phyloP scores from a whole-genome alignment of 2,329 filamentous ascomycete species.

The Cladosporium austrohemisphaericum region DNA sequence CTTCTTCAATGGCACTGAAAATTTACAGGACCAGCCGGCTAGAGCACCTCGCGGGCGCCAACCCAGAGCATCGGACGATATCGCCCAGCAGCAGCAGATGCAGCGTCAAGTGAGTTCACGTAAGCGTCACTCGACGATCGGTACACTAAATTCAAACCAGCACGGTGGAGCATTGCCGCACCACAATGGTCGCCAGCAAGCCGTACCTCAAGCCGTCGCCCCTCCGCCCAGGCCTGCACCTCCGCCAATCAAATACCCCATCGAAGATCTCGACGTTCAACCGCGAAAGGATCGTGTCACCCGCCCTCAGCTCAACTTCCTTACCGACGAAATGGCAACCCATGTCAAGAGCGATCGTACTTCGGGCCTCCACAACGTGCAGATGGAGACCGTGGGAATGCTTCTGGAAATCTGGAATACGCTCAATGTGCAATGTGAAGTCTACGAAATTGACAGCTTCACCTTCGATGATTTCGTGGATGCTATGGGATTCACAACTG shows the following conservation, averaged over 20 bases:
- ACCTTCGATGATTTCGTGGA: slow-evolving; percentile 96
- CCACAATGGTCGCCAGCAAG: slow-evolving; percentile 30
- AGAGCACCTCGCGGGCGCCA: slow-evolving; percentile 24
- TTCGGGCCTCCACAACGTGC: slow-evolving; percentile 50
- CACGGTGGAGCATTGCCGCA: slow-evolving; percentile 43
- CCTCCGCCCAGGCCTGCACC: slow-evolving; percentile 51
- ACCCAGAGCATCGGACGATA: slow-evolving; percentile 17
- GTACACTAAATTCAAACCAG: no score
- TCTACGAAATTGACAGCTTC: slow-evolving; percentile 92
- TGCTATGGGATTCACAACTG: slow-evolving; percentile 66
- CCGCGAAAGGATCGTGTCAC: slow-evolving; percentile 60
- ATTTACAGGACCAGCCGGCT: slow-evolving; percentile 23
- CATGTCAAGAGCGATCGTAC: slow-evolving; percentile 38
- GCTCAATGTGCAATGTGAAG: slow-evolving; percentile 94
- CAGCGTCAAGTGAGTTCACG: slow-evolving; percentile 20
- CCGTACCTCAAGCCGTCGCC: neutral
- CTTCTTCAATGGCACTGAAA: neutral
- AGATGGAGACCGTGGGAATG: slow-evolving; percentile 80
- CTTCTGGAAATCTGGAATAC: slow-evolving; percentile 94
- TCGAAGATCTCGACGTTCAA: slow-evolving; percentile 83
- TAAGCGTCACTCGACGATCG: no score
- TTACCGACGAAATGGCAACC: slow-evolving; percentile 53
- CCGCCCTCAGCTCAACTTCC: slow-evolving; percentile 73
- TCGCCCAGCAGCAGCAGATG: slow-evolving; percentile 19
- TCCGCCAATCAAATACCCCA: slow-evolving; percentile 85